These are phyloP conservation scores for Scheffersomyces lignosus DNA, from an alignment of 805 yeast species.

Conservation along the genomic window DNA sequence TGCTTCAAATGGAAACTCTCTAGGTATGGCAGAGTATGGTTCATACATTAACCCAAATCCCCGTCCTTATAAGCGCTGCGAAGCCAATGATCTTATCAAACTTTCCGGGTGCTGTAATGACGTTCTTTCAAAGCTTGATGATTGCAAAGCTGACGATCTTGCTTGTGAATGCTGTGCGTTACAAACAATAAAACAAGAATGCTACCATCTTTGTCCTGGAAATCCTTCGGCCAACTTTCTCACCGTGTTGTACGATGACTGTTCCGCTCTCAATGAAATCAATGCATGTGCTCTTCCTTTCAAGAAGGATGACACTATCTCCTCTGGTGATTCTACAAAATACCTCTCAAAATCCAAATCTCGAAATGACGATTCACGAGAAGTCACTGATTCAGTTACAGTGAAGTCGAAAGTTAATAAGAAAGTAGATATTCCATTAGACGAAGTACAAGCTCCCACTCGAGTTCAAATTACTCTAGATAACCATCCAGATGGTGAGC, in stretches of 20 bases:
- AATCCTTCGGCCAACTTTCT: slow-evolving; percentile 49
- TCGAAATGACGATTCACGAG: too few species aligned
- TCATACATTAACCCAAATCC: slow-evolving; percentile 50
- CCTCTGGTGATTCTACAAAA: too few species aligned
- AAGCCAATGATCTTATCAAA: slow-evolving; percentile 42
- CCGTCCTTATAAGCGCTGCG: slow-evolving; percentile 40
- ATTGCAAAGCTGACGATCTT: slow-evolving; percentile 52
- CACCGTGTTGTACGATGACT: slow-evolving; percentile 45
- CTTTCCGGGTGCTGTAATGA: slow-evolving; percentile 48
- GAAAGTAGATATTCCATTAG: too few species aligned
- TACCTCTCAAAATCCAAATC: too few species aligned
- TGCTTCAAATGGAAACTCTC: too few species aligned
- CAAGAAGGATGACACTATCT: slow-evolving; percentile 40
- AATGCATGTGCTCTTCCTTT: slow-evolving; percentile 53
- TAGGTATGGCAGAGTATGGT: too few species aligned
- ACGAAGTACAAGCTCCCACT: too few species aligned
- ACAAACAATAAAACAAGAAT: slow-evolving; percentile 45
- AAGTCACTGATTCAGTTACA: too few species aligned
- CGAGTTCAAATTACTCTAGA: too few species aligned
- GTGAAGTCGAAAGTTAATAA: too few species aligned
- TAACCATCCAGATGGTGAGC: too few species aligned
- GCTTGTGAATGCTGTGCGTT: slow-evolving; percentile 60
- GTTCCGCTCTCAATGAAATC: slow-evolving; percentile 46
- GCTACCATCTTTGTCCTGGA: slow-evolving; percentile 51
- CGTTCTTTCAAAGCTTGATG: slow-evolving; percentile 45